Base-by-base conservation (phyloP, 352 stramenopile genomes). In the Blastocystis sp. region DNA sequence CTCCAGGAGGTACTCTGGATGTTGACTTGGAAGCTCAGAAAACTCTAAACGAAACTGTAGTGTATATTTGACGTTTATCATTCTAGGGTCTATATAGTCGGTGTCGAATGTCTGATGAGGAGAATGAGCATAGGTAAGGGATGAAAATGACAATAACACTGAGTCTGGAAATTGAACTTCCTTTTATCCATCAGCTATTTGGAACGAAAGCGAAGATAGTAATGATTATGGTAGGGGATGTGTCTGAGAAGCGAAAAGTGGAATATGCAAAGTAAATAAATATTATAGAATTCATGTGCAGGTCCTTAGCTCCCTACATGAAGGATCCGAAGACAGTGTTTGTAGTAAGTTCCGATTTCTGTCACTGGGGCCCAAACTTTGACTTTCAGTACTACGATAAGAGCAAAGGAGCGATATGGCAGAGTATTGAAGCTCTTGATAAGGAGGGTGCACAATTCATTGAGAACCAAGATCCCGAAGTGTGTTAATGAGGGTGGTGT, bases 281-380 rank as follows among this genome's bases (percentile, higher is more conserved):
- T 5, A 69, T 66, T 70, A 1, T 1, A 35, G 9, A 7, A 22
- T 15, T 87, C 1, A 59, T 30, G 17, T 15, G 17, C 68, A 87
- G 76, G 58, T 19, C 19, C 9, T 73, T 99, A 70, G 93, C 94
- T 13, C 92, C 95, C 6, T 97, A 97, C 90, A 90, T 99, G n/a
- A 93, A 94, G 51, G 92, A 97, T 78, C 91, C 93, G 9, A 91
- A 94, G 68, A 97, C 98, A 89, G 92, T 98, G 40, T 98, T 97
- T 78, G 93, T 98, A 17, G 93, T 98, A 90, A 98, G 95, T 91
- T 97, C 94, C 9, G 96, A 99, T 90, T 98, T 99, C 92, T 98
- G 95, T 88, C 96, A 99, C 90, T 99, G 96, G 95, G 95, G 95
- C 24, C 92, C 91, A 35, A 90, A 95, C 48, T 98, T 98, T 91